Evolutionary conservation across 2,329 filamentous ascomycete genomes (phyloP).

Genomic region (Pleochaeta shiraiana): DNA sequence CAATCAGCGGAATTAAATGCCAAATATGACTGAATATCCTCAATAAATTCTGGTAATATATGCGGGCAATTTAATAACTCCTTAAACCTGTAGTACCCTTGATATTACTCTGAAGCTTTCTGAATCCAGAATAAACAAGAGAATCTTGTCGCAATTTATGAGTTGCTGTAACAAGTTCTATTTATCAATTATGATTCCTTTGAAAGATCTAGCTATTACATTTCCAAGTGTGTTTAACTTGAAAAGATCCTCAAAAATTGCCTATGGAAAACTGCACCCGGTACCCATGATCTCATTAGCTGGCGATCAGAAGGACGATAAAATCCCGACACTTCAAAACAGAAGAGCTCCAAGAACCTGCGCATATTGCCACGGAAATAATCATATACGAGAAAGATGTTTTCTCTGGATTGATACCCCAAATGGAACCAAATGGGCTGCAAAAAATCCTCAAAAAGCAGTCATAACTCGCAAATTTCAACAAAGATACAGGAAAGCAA

Average conservation of each 20-base stretch:
- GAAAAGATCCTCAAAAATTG: neutral
- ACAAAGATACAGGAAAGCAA: neutral
- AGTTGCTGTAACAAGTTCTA: neutral
- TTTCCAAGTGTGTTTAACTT: neutral
- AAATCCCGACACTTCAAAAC: too few species aligned
- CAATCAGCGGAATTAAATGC: too few species aligned
- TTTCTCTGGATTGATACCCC: neutral
- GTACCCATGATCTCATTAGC: neutral
- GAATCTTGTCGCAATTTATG: neutral
- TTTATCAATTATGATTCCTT: neutral
- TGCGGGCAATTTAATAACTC: too few species aligned
- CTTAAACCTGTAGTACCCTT: neutral
- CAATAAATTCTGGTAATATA: too few species aligned
- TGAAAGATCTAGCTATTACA: neutral
- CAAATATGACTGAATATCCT: too few species aligned
- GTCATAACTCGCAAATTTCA: neutral
- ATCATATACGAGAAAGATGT: neutral
- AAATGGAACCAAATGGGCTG: neutral
- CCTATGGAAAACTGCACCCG: neutral
- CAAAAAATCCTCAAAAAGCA: constrained; percentile 1
- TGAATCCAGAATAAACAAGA: neutral
- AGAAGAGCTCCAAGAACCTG: neutral
- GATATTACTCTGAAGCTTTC: neutral
- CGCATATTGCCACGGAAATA: neutral
- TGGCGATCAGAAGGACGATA: neutral